These are phyloP conservation scores for Wickerhamia fluorescens DNA, from an alignment of 805 yeast species.

Conservation along the genomic window DNA sequence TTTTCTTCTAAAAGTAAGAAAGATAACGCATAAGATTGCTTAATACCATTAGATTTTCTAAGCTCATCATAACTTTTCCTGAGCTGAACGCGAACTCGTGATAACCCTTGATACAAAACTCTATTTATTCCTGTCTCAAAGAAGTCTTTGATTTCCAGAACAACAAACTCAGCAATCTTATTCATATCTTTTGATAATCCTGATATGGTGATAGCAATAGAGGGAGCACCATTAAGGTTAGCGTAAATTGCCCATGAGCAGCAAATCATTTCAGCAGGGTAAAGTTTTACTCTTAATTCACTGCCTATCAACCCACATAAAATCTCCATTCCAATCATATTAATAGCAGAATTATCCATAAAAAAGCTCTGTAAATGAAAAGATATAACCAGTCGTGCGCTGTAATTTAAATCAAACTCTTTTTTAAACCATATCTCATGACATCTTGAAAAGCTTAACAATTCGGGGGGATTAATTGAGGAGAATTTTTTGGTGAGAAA, in stretches of 20 bases:
- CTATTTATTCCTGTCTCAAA: slow-evolving; percentile 3
- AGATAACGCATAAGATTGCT: slow-evolving; percentile 43
- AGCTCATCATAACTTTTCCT: slow-evolving; percentile 43
- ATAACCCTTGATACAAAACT: slow-evolving; percentile 28
- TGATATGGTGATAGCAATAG: slow-evolving; percentile 43
- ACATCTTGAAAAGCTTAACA: slow-evolving; percentile 23
- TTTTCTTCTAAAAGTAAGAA: slow-evolving; percentile 49
- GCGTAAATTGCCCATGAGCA: slow-evolving; percentile 53
- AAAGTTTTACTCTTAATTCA: slow-evolving; percentile 35
- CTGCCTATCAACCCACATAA: slow-evolving; percentile 41
- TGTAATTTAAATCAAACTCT: slow-evolving; percentile 21
- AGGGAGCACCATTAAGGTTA: slow-evolving; percentile 46
- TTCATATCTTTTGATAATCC: slow-evolving; percentile 44
- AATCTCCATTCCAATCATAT: slow-evolving; percentile 47
- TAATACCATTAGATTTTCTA: slow-evolving; percentile 37
- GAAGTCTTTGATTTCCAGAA: slow-evolving; percentile 21
- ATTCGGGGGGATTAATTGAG: slow-evolving; percentile 23
- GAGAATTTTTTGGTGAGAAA: slow-evolving; percentile 21
- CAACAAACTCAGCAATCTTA: slow-evolving; percentile 25
- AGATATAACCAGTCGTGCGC: slow-evolving; percentile 33
- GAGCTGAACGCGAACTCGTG: slow-evolving; percentile 39
- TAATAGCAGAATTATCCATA: slow-evolving; percentile 25
- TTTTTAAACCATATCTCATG: slow-evolving; percentile 49
- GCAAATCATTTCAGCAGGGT: slow-evolving; percentile 49
- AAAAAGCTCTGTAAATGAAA: slow-evolving; percentile 35